Evolutionary conservation across 179 eudicot genomes (phyloP).

Genomic region (Patellifolia procumbens): DNA sequence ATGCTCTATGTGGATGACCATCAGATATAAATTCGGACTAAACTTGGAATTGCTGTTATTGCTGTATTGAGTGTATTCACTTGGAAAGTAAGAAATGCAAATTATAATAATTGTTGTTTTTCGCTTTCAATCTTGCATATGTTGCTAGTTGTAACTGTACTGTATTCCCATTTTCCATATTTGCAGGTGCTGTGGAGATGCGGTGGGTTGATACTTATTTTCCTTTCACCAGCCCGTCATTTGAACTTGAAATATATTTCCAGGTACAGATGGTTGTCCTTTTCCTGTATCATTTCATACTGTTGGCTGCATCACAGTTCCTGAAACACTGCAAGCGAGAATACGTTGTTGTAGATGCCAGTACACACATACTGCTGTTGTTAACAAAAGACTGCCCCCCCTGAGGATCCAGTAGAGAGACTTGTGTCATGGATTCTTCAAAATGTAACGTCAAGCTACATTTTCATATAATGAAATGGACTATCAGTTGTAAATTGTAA

Average conservation of each 20-base stretch:
- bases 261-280: conserved; percentile 56
- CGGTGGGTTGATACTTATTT: conserved; percentile 98
- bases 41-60: too few species aligned
- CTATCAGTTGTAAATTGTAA: background rate
- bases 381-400: background rate
- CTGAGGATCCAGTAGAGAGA: background rate
- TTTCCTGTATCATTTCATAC: background rate
- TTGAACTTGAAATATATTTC: conserved; percentile 93
- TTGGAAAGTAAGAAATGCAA: background rate
- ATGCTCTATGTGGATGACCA: too few species aligned
- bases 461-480: background rate
- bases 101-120: too few species aligned
- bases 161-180: conserved; percentile 8
- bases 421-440: background rate
- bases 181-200: conserved; percentile 92
- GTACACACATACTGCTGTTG: background rate
- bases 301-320: background rate
- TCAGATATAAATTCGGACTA: too few species aligned
- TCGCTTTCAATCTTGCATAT: background rate
- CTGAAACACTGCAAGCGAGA: background rate
- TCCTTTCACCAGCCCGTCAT: conserved; percentile 94
- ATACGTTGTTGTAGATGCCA: background rate
- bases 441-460: background rate
- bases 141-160: background rate
- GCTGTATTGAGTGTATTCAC: too few species aligned